Conservation (phyloP, 345 rosid genomes). For the Eutrema japonicum region DNA sequence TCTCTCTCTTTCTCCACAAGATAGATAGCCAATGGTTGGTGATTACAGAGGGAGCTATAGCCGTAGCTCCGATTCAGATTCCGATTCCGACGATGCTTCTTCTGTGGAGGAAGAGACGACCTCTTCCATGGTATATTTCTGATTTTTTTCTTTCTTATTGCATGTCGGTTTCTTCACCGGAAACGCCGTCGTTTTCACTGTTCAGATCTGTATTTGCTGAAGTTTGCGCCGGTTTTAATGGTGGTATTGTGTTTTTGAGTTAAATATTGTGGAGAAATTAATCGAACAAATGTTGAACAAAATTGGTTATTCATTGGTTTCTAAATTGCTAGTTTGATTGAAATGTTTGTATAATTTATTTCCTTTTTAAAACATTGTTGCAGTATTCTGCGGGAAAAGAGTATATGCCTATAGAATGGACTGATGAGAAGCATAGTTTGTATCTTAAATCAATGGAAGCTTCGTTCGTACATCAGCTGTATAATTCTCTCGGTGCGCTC, state of each 20-base stretch:
- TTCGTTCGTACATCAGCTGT: constrained; percentile 75
- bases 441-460: constrained; percentile 93
- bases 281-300: neutral
- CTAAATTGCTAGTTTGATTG: neutral
- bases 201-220: constrained; percentile 23
- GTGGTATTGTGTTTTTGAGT: neutral
- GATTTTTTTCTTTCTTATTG: neutral
- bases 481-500: constrained; percentile 54
- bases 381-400: constrained; percentile 54
- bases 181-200: neutral
- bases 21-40: constrained; percentile 35
- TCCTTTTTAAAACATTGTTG: neutral
- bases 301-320: too few species aligned
- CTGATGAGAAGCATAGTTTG: constrained; percentile 86
- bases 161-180: constrained; percentile 20
- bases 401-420: constrained; percentile 63
- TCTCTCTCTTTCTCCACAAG: constrained; percentile 13
- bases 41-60: constrained; percentile 42
- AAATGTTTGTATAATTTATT: neutral
- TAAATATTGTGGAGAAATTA: neutral
- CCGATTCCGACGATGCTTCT: constrained; percentile 39
- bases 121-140: constrained; percentile 41
- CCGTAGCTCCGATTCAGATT: constrained; percentile 46
- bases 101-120: constrained; percentile 40
- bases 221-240: neutral